Percentiles rank a stretch among this genome's conserved stretches.
These are phyloP conservation scores for Lasiosphaeria hispida DNA, from an alignment of 495 filamentous ascomycete species.

Conservation along the genomic window DNA sequence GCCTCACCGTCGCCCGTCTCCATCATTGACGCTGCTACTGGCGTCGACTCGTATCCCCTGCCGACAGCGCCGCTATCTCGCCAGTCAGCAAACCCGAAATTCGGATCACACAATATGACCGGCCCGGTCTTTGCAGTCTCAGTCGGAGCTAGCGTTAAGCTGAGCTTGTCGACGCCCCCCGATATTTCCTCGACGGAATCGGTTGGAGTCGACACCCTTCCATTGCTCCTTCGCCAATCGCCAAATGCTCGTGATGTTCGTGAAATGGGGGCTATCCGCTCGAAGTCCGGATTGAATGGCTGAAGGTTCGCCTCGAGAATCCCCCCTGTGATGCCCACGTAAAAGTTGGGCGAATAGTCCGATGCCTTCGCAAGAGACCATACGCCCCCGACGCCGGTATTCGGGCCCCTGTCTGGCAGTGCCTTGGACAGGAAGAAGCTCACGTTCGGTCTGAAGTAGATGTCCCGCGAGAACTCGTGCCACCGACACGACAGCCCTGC, in stretches of 20 bases:
- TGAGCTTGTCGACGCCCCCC: no score
- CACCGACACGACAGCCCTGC: conserved; percentile 34
- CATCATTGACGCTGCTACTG: conserved; percentile 21
- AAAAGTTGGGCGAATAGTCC: conserved; percentile 41
- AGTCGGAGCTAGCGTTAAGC: no score
- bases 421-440: conserved; percentile 36
- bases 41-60: conserved; percentile 16
- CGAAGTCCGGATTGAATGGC: not conserved
- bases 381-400: conserved; percentile 23
- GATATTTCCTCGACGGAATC: no score
- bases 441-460: conserved; percentile 45
- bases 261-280: no score
- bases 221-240: no score
- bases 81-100: conserved; percentile 27
- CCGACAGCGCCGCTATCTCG: not conserved
- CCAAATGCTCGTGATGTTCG: no score
- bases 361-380: conserved; percentile 44
- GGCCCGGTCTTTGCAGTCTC: not conserved
- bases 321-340: conserved; percentile 39
- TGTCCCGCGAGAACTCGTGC: conserved; percentile 38
- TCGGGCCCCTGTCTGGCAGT: not conserved
- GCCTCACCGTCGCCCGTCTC: conserved; percentile 30
- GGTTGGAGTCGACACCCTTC: no score
- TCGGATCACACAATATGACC: conserved; percentile 16
- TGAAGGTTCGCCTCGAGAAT: conserved; percentile 37